Evolutionary conservation across 139 green algal species (phyloP).

Genomic region (Deuterostichococcus epilithicus): DNA sequence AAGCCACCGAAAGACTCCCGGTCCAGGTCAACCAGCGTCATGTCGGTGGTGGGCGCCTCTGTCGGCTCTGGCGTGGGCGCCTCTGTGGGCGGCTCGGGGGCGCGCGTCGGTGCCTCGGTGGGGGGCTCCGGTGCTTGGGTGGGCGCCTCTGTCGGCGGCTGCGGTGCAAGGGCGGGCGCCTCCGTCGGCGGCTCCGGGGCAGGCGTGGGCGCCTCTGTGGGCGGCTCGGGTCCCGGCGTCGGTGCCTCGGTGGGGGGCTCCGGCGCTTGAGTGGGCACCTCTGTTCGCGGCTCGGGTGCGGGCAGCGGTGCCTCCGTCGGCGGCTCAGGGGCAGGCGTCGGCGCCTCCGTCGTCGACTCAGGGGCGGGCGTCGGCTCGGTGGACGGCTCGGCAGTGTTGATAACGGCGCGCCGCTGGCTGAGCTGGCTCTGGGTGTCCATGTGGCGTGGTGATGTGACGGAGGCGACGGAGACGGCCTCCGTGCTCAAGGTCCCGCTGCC

Average conservation of each 20-base stretch:
- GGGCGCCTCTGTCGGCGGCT: too few species aligned
- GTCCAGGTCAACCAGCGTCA: neutral
- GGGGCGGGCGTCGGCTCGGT: neutral
- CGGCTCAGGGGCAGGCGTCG: too few species aligned
- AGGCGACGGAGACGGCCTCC: neutral
- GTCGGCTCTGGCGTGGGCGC: neutral
- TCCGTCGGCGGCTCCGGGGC: too few species aligned
- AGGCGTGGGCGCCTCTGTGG: neutral
- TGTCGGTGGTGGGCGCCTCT: too few species aligned
- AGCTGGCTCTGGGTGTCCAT: neutral
- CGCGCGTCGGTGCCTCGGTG: neutral
- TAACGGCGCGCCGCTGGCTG: too few species aligned
- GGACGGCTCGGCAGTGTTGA: too few species aligned
- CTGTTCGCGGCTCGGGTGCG: too few species aligned
- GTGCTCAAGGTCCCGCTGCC: neutral
- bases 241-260: too few species aligned
- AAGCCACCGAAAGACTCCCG: neutral
- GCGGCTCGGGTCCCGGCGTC: neutral
- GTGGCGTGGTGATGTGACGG: neutral
- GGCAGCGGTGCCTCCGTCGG: too few species aligned
- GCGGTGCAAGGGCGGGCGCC: too few species aligned
- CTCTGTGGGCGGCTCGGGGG: neutral
- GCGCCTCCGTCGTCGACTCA: neutral
- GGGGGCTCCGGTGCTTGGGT: too few species aligned
- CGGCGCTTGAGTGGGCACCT: too few species aligned